Evolutionary conservation across 169 alveolate genomes (phyloP).

Genomic region (Plasmodium yoelii): DNA sequence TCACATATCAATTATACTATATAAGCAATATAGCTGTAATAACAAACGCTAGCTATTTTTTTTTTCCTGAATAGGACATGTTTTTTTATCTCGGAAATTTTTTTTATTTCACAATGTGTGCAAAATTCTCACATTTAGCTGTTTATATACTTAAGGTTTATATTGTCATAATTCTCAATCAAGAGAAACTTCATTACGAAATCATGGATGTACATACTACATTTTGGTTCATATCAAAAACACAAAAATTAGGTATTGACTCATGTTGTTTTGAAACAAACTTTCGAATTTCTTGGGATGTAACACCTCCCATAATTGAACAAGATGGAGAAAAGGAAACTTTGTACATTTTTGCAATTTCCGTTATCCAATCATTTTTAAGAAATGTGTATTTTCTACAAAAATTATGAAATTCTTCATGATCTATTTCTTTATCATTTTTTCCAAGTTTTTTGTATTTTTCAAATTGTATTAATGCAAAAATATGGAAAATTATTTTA

Average conservation of each 20-base stretch:
- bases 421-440: constrained; percentile 34
- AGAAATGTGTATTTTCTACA: constrained; percentile 28
- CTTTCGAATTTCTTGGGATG: constrained; percentile 83
- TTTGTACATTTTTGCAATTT: constrained; percentile 58
- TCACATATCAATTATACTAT: too few relatives aligned
- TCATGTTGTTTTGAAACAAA: constrained; percentile 86
- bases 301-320: constrained; percentile 83
- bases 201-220: constrained; percentile 84
- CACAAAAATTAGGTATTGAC: constrained; percentile 84
- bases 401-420: constrained; percentile 30
- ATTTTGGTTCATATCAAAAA: constrained; percentile 83
- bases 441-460: constrained; percentile 27
- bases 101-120: too few relatives aligned
- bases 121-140: too few relatives aligned
- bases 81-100: too few relatives aligned
- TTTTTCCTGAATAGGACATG: too few relatives aligned
- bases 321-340: constrained; percentile 48
- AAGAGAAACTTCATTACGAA: constrained; percentile 8
- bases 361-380: constrained; percentile 30
- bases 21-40: too few relatives aligned
- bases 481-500: constrained; percentile 62
- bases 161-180: too few relatives aligned
- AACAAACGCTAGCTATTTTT: too few relatives aligned
- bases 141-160: too few relatives aligned
- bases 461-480: constrained; percentile 77